Evolutionary conservation across 2,329 filamentous ascomycete genomes (phyloP).

Genomic region (Chrysoporthe cubensis): DNA sequence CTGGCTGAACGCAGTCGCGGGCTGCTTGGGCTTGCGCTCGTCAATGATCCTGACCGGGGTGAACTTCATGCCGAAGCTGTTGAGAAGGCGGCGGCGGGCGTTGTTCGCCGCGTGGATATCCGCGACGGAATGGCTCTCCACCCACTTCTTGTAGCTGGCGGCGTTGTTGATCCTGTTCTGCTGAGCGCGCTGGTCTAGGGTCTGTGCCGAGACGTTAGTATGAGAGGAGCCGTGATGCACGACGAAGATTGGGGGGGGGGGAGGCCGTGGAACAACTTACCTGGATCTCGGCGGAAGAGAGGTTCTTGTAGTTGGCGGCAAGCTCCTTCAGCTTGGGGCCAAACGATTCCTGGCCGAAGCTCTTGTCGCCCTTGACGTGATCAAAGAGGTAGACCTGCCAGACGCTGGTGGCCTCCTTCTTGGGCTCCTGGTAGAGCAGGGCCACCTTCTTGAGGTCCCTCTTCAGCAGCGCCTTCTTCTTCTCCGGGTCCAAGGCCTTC

Average conservation of each 20-base stretch:
- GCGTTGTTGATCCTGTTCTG: constrained; percentile 49
- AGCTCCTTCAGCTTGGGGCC: constrained; percentile 35
- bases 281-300: constrained; percentile 47
- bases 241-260: background rate
- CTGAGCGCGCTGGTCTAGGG: constrained; percentile 39
- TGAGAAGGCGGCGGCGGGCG: constrained; percentile 49
- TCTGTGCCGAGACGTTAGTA: constrained; percentile 36
- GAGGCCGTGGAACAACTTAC: constrained; percentile 40
- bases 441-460: constrained; percentile 45
- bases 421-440: constrained; percentile 45
- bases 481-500: constrained; percentile 44
- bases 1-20: constrained; percentile 37
- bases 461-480: constrained; percentile 41
- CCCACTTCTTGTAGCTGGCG: constrained; percentile 50
- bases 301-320: constrained; percentile 41
- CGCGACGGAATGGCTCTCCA: constrained; percentile 46
- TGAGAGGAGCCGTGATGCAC: background rate
- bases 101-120: constrained; percentile 51
- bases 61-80: constrained; percentile 37
- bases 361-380: constrained; percentile 33
- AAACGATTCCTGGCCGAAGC: constrained; percentile 20
- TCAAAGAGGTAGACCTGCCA: constrained; percentile 47
- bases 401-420: constrained; percentile 35
- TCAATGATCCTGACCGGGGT: constrained; percentile 44
- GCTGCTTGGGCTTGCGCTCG: constrained; percentile 50